Base-by-base conservation (phyloP, 768 basidiomycete genomes). In the Calocybe indica region DNA sequence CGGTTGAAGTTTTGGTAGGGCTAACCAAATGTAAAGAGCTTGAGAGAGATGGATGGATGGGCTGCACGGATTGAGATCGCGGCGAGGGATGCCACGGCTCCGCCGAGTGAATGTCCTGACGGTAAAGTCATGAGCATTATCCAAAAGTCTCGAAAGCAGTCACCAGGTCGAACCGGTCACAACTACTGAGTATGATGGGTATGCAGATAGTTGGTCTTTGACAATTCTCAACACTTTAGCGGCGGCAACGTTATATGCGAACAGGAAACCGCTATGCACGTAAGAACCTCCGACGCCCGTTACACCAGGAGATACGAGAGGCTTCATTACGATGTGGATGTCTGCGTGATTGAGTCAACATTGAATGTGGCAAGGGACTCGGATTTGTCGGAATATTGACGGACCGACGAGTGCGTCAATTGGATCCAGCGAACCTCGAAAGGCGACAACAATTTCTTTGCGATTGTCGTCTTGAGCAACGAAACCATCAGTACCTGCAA, bases 41-140 rank as follows among this genome's bases (percentile, higher is more conserved):
- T 12, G 15, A 37, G 11, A 8, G 13, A 1, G 28, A 32, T 38
- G 6, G 22, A 37, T 37, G 36, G 36, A 32, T 43, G 31, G 9
- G 7, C 4, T 14, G 35, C 42, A 33, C 37, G 32, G 9, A 61
- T 47, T 3, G 71, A 61, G 10, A 79, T 61, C 2, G 75, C 74
- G 1, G 71, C 75, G 1, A 80, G 59, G 2, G 73, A 65, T 1
- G 80, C 70, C 5, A 82, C 57, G 1, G 78, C 63, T 6, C 78
- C 80, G 7, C 80, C 80, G 7, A 80, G 59, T 1, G 79, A 80
- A 54, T 82, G 80, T 0, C 80, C 80, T 22, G 5, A 67, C 66
- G 0, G 72, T 72, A 7, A 75, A 69, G 31, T 80, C 59, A 1
- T 1, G 4, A 22, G 65, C 55, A 52, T 70, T 71, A 1, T 58